Conservation (phyloP, 768 basidiomycete species). For the Imleria badia region DNA sequence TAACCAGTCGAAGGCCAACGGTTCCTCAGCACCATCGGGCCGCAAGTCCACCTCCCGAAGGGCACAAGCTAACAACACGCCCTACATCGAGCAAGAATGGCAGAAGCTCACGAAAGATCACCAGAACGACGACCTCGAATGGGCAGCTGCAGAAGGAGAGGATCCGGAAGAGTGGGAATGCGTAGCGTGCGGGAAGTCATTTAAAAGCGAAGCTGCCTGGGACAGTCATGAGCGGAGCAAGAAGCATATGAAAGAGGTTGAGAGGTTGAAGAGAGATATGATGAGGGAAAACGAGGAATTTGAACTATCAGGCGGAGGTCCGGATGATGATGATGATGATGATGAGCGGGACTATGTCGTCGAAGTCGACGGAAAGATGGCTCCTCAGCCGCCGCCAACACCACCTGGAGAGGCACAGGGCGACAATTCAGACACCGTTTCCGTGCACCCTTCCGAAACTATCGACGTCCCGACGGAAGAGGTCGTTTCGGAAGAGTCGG, state of each 20-base stretch:
- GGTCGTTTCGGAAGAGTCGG: neutral
- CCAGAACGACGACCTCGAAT: constrained; percentile 58
- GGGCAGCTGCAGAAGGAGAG: constrained; percentile 69
- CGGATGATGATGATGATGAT: constrained; percentile 12
- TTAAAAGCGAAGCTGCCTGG: constrained; percentile 93
- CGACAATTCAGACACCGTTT: neutral
- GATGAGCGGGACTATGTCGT: constrained; percentile 16
- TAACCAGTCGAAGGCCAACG: constrained; percentile 29
- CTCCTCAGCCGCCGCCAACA: constrained; percentile 14
- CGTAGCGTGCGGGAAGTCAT: constrained; percentile 88
- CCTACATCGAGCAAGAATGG: constrained; percentile 88
- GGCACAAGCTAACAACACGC: constrained; percentile 26
- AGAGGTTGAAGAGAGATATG: constrained; percentile 77
- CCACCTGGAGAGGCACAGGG: constrained; percentile 6
- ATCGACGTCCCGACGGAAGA: constrained; percentile 8
- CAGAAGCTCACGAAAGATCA: constrained; percentile 55
- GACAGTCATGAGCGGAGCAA: constrained; percentile 94
- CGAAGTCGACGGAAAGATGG: constrained; percentile 7
- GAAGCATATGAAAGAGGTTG: constrained; percentile 89
- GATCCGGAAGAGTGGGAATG: constrained; percentile 89
- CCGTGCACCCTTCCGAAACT: neutral
- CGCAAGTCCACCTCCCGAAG: constrained; percentile 28
- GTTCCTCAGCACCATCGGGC: constrained; percentile 32
- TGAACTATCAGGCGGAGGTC: constrained; percentile 44
- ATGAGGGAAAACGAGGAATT: constrained; percentile 67